Conservation (phyloP, 75 land plant species). For the Pinus taeda region DNA sequence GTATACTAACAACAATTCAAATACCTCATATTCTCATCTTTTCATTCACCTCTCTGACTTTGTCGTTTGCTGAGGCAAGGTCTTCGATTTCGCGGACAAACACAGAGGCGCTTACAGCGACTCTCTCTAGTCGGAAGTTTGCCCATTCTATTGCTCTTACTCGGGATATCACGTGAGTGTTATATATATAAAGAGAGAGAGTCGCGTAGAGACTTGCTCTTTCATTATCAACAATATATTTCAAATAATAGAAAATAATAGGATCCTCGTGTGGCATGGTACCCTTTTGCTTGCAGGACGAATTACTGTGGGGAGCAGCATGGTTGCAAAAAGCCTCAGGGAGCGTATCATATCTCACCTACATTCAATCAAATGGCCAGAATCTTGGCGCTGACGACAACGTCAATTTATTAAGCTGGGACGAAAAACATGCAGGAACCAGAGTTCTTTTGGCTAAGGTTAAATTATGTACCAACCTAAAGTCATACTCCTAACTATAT, state of each 20-base stretch:
- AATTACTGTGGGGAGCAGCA: conserved; percentile 41
- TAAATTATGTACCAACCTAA: neutral
- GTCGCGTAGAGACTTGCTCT: too few relatives aligned
- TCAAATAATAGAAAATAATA: too few relatives aligned
- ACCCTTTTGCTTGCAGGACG: conserved; percentile 19
- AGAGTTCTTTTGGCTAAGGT: conserved; percentile 34
- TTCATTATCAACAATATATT: too few relatives aligned
- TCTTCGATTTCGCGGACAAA: conserved; percentile 23
- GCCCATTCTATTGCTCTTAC: conserved; percentile 54
- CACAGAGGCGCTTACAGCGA: conserved; percentile 46
- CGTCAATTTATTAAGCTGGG: conserved; percentile 26
- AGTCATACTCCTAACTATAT: neutral
- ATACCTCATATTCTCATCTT: neutral
- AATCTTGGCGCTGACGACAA: conserved; percentile 15
- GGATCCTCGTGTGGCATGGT: neutral
- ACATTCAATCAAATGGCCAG: conserved; percentile 19
- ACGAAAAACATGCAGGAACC: conserved; percentile 44
- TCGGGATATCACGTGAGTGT: conserved; percentile 42
- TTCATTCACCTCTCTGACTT: neutral
- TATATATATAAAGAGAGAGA: too few relatives aligned
- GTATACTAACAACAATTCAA: neutral
- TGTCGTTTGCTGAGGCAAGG: neutral
- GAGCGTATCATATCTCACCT: conserved; percentile 18
- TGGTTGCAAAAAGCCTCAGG: conserved; percentile 43
- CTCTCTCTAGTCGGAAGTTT: conserved; percentile 24